Percentiles rank a stretch among this genome's conserved stretches.
Evolutionary conservation across 2,329 filamentous ascomycete species (phyloP).

Genomic region (Cylindrodendrum hubeiense): DNA sequence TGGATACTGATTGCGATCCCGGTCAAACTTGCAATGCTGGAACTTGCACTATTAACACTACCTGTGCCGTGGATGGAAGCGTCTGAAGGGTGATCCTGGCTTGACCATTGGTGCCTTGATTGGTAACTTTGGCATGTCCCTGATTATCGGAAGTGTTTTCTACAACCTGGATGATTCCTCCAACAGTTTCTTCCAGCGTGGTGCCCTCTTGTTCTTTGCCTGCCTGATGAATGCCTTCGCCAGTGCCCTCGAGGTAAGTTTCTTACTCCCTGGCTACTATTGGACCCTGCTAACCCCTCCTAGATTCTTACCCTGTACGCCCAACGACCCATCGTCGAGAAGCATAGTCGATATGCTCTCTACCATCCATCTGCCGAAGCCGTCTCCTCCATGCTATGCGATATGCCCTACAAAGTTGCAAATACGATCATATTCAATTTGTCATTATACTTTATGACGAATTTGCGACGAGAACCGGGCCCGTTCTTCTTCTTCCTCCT

Average conservation of each 20-base stretch:
- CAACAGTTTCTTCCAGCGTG: slow-evolving; percentile 81
- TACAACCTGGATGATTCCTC: slow-evolving; percentile 78
- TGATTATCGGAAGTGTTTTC: slow-evolving; percentile 86
- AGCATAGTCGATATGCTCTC: slow-evolving; percentile 86
- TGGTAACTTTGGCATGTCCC: slow-evolving; percentile 80
- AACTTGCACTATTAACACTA: slow-evolving; percentile 63
- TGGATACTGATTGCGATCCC: not conserved
- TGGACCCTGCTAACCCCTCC: not conserved
- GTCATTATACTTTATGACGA: slow-evolving; percentile 88
- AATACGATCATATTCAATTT: slow-evolving; percentile 84
- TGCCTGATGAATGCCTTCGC: slow-evolving; percentile 88
- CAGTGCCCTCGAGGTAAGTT: slow-evolving; percentile 76
- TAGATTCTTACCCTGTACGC: slow-evolving; percentile 86
- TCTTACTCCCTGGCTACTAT: not conserved
- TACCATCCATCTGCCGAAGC: slow-evolving; percentile 93
- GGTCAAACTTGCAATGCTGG: not conserved
- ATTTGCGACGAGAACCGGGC: slow-evolving; percentile 78
- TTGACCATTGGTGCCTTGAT: slow-evolving; percentile 77
- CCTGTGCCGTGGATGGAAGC: slow-evolving; percentile 82
- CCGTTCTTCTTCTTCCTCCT: slow-evolving; percentile 90
- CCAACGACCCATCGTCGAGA: slow-evolving; percentile 92
- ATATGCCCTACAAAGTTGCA: slow-evolving; percentile 82
- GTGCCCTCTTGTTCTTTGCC: slow-evolving; percentile 87
- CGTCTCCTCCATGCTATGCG: slow-evolving; percentile 86
- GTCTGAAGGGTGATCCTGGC: slow-evolving; percentile 81